Percentiles rank a stretch among this genome's conserved stretches.
These are phyloP conservation scores for Apiospora hydei DNA, from an alignment of 2,329 filamentous ascomycete species.

Conservation along the genomic window DNA sequence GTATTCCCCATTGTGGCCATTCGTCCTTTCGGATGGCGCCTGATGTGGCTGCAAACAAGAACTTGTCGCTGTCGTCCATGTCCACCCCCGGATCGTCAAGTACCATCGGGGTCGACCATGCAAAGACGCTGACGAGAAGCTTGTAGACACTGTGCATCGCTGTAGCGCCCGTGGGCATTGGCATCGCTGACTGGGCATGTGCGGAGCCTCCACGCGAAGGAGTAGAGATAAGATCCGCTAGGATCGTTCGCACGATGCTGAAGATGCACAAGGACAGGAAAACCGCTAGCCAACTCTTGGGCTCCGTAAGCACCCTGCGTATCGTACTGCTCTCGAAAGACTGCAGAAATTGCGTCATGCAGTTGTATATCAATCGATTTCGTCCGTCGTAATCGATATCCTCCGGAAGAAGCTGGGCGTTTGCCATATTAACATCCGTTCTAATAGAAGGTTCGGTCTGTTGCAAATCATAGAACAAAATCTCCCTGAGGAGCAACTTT, in stretches of 20 bases:
- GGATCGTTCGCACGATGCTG: slow-evolving; percentile 60
- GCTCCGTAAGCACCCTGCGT: slow-evolving; percentile 46
- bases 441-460: slow-evolving; percentile 56
- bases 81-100: slow-evolving; percentile 52
- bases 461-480: slow-evolving; percentile 60
- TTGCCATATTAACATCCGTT: slow-evolving; percentile 44
- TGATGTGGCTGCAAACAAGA: slow-evolving; percentile 51
- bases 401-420: slow-evolving; percentile 45
- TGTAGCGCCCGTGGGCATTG: slow-evolving; percentile 38
- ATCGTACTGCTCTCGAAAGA: slow-evolving; percentile 57
- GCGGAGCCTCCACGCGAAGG: slow-evolving; percentile 36
- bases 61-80: slow-evolving; percentile 54
- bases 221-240: slow-evolving; percentile 54
- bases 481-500: slow-evolving; percentile 63
- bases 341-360: slow-evolving; percentile 59
- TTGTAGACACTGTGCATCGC: slow-evolving; percentile 59
- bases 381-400: slow-evolving; percentile 57
- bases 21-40: slow-evolving; percentile 54
- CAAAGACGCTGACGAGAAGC: slow-evolving; percentile 57
- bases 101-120: slow-evolving; percentile 51
- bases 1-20: slow-evolving; percentile 56
- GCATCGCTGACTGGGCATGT: slow-evolving; percentile 36
- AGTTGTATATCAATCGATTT: slow-evolving; percentile 56
- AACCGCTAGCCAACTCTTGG: slow-evolving; percentile 57
- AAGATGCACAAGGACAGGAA: slow-evolving; percentile 67